Conservation (phyloP, 495 filamentous ascomycete species). For the Hypomontagnella monticulosa region DNA sequence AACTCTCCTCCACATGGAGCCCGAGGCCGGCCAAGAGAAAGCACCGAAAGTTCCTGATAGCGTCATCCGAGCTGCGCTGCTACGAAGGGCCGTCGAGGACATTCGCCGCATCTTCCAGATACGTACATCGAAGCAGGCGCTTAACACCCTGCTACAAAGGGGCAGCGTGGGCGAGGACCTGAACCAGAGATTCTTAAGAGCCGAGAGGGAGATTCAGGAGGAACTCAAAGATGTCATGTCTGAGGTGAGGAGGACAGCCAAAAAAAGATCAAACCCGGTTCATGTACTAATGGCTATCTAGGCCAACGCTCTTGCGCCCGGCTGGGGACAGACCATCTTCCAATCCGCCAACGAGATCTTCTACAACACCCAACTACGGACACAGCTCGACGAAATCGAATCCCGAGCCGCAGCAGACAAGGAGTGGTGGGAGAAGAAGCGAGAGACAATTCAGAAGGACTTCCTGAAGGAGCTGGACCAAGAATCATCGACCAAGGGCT, state of each 20-base stretch:
- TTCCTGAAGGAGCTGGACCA: constrained; percentile 87
- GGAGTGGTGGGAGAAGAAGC: constrained; percentile 90
- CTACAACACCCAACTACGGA: constrained; percentile 76
- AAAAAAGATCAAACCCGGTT: neutral
- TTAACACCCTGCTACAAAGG: constrained; percentile 81
- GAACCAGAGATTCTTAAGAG: constrained; percentile 89
- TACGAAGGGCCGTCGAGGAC: constrained; percentile 89
- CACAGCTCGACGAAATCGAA: constrained; percentile 81
- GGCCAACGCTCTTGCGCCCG: constrained; percentile 87
- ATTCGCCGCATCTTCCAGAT: constrained; percentile 89
- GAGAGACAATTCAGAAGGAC: constrained; percentile 72
- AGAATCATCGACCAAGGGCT: constrained; percentile 46
- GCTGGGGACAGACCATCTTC: constrained; percentile 95
- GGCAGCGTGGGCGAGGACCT: constrained; percentile 96
- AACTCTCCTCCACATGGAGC: constrained; percentile 86
- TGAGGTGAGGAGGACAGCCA: constrained; percentile 67
- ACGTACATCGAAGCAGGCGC: constrained; percentile 82
- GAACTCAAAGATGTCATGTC: constrained; percentile 92
- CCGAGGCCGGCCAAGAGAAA: constrained; percentile 73
- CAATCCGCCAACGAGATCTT: constrained; percentile 88
- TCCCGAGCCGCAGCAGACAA: constrained; percentile 74
- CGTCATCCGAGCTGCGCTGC: constrained; percentile 86
- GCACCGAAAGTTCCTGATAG: constrained; percentile 80
- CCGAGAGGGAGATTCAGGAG: constrained; percentile 97
- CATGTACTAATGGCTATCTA: constrained; percentile 29